These are phyloP conservation scores for Eucalyptus cloeziana DNA, from an alignment of 345 rosid species.

Conservation along the genomic window DNA sequence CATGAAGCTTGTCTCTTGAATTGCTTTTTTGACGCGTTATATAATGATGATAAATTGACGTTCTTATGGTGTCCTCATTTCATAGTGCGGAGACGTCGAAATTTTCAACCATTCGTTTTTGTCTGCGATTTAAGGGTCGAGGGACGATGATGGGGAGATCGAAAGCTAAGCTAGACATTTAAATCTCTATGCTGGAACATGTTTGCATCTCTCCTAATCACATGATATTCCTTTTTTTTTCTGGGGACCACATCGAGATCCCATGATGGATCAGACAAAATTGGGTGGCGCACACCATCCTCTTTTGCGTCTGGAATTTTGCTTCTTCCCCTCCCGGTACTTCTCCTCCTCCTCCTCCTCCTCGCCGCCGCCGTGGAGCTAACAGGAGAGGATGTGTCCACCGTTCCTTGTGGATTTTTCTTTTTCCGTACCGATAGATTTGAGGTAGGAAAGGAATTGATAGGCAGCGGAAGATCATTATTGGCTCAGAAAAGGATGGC, in stretches of 20 bases:
- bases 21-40: no score
- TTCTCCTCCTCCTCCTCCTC: not conserved
- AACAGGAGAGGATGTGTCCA: not conserved
- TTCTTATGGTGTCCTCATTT: not conserved
- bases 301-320: not conserved
- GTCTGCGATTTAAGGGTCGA: not conserved
- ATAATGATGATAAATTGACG: not conserved
- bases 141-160: not conserved
- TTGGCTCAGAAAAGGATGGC: not conserved
- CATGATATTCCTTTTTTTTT: not conserved
- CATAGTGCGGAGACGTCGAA: fast-evolving
- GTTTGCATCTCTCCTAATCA: not conserved
- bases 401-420: not conserved
- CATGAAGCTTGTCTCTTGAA: no score
- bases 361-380: not conserved
- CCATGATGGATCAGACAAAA: not conserved
- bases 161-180: not conserved
- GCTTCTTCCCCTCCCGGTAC: not conserved
- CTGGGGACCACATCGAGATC: not conserved
- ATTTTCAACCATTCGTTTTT: not conserved
- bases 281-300: not conserved
- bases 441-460: not conserved
- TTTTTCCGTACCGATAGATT: not conserved
- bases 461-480: not conserved
- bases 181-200: not conserved